These are phyloP conservation scores for Annulohypoxylon moriforme DNA, from an alignment of 495 filamentous ascomycete species.

Conservation along the genomic window DNA sequence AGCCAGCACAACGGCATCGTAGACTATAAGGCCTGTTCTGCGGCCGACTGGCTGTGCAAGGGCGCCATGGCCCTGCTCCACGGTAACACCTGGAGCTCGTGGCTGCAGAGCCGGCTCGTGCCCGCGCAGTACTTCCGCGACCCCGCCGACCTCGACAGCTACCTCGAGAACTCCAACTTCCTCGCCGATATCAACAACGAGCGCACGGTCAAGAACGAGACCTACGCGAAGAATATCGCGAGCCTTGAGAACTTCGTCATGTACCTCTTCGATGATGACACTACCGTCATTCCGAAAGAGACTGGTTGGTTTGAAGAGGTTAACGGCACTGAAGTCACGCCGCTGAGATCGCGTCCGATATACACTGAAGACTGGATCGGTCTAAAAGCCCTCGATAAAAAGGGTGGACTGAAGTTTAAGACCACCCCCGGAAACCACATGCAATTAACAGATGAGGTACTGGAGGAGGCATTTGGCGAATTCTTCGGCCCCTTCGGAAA, in stretches of 20 bases:
- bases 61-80: constrained; percentile 78
- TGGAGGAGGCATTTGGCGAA: constrained; percentile 74
- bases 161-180: constrained; percentile 87
- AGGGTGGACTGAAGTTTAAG: constrained; percentile 80
- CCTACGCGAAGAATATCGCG: constrained; percentile 77
- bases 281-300: constrained; percentile 89
- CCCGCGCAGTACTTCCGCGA: constrained; percentile 97
- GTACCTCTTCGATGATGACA: constrained; percentile 90
- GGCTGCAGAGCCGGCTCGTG: constrained; percentile 81
- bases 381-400: constrained; percentile 80
- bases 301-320: constrained; percentile 91
- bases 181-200: constrained; percentile 99
- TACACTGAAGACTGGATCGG: constrained; percentile 97
- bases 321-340: constrained; percentile 74
- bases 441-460: constrained; percentile 73
- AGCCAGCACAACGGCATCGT: constrained; percentile 94
- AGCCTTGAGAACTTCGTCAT: constrained; percentile 83
- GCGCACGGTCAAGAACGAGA: constrained; percentile 74
- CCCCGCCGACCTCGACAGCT: constrained; percentile 73
- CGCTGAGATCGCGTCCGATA: constrained; percentile 74
- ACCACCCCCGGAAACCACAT: constrained; percentile 82
- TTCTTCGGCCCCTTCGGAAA: constrained; percentile 72
- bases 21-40: constrained; percentile 73
- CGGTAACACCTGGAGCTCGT: constrained; percentile 77
- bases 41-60: constrained; percentile 82